Percentiles rank a stretch among this genome's conserved stretches.
Evolutionary conservation across 176 grass and related monocot species (phyloP).

Genomic region (Juncus inflexus): DNA sequence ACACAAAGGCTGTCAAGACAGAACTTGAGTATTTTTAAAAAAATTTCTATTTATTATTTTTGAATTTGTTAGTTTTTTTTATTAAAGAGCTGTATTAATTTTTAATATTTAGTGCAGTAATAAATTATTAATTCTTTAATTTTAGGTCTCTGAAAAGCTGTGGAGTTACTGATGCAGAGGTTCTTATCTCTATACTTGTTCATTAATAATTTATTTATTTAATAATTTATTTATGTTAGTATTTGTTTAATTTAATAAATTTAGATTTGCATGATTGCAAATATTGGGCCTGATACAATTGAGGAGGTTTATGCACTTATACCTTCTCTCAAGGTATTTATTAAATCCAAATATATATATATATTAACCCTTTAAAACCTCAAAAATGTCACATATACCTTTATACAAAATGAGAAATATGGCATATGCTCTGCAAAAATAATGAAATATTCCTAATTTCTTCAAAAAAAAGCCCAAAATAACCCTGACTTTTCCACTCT

Average conservation of each 20-base stretch:
- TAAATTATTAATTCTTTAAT: constrained; percentile 46
- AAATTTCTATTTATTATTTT: constrained; percentile 21
- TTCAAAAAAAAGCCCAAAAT: too few species aligned
- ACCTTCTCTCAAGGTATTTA: constrained; percentile 82
- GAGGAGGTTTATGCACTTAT: constrained; percentile 89
- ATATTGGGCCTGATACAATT: constrained; percentile 65
- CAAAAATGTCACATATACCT: too few species aligned
- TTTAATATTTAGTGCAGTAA: neutral
- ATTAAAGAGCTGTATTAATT: neutral
- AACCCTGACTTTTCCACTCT: too few species aligned
- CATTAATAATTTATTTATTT: constrained; percentile 14
- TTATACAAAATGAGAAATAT: too few species aligned
- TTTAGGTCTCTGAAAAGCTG: constrained; percentile 61
- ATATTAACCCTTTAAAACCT: too few species aligned
- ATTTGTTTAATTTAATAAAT: neutral
- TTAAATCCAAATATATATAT: constrained; percentile 26
- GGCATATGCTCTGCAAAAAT: too few species aligned
- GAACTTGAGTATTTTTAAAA: constrained; percentile 78
- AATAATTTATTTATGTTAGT: constrained; percentile 1
- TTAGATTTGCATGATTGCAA: constrained; percentile 91
- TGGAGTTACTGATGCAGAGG: constrained; percentile 74
- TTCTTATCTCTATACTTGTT: constrained; percentile 35
- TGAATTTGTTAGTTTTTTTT: neutral
- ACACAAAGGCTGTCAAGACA: constrained; percentile 56
- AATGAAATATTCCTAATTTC: too few species aligned